Evolutionary conservation across 257 asterid species (phyloP).

Genomic region (Coffea canephora): DNA sequence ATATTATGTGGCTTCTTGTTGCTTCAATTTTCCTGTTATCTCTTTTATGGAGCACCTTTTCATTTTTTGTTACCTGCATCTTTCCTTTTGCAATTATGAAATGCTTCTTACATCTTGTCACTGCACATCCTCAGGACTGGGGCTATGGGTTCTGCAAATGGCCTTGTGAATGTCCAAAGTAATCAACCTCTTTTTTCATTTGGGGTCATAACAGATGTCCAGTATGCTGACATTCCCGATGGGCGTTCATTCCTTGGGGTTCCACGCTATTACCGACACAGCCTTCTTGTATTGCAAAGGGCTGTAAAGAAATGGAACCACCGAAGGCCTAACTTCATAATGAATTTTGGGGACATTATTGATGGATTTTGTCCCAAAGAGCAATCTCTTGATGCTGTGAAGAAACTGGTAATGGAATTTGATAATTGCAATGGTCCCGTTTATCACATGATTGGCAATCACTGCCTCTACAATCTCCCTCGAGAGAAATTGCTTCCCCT

Average conservation of each 20-base stretch:
- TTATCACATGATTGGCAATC: conserved; percentile 94
- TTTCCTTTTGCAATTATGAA: background rate
- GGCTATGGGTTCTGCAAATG: conserved; percentile 58
- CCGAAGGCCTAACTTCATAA: conserved; percentile 46
- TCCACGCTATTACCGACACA: conserved; percentile 89
- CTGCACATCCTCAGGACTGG: conserved; percentile 23
- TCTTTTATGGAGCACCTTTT: background rate
- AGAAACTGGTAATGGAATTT: conserved; percentile 52
- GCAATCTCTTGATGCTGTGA: conserved; percentile 55
- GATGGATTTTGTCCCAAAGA: conserved; percentile 89
- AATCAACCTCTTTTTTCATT: conserved; percentile 78
- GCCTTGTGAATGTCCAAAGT: conserved; percentile 33
- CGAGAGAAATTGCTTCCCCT: conserved; percentile 74
- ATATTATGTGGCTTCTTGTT: background rate
- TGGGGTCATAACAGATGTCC: conserved; percentile 95
- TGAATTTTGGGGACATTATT: conserved; percentile 81
- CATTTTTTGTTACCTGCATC: background rate
- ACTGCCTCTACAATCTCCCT: conserved; percentile 94
- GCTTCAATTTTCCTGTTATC: background rate
- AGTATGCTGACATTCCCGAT: conserved; percentile 89
- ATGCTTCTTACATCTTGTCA: background rate
- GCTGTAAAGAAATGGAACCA: conserved; percentile 64
- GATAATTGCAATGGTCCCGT: conserved; percentile 54
- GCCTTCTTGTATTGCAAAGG: conserved; percentile 68
- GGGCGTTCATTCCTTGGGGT: conserved; percentile 90